Evolutionary conservation across 805 yeast genomes (phyloP).

Genomic region (Suhomyces vadensis): DNA sequence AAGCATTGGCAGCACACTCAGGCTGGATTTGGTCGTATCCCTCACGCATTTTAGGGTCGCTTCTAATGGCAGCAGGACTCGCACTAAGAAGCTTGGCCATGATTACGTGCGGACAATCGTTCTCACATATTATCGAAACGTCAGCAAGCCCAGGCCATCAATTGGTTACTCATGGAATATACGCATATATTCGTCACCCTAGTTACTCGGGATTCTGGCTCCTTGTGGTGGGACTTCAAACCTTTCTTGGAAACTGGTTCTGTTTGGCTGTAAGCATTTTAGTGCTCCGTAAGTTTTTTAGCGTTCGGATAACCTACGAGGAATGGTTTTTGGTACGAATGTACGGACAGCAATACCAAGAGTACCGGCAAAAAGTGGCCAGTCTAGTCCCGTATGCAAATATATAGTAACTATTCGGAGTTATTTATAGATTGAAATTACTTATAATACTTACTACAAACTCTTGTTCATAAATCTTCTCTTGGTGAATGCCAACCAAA

Average conservation of each 20-base stretch:
- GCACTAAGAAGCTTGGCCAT: constrained; percentile 30
- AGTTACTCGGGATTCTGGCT: constrained; percentile 40
- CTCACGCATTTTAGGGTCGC: constrained; percentile 14
- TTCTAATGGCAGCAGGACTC: constrained; percentile 25
- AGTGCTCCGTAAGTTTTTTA: constrained; percentile 28
- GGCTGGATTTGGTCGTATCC: background rate
- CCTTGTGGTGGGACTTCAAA: constrained; percentile 34
- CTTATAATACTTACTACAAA: constrained; percentile 35
- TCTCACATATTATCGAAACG: constrained; percentile 34
- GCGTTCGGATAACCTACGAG: constrained; percentile 33
- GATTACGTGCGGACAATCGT: constrained; percentile 35
- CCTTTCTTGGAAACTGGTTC: constrained; percentile 24
- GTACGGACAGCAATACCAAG: constrained; percentile 30
- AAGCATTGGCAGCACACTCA: constrained; percentile 15
- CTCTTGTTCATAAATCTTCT: constrained; percentile 95
- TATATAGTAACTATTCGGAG: background rate
- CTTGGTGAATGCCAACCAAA: constrained; percentile 94
- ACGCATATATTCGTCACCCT: constrained; percentile 35
- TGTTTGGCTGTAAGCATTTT: constrained; percentile 17
- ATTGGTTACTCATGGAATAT: constrained; percentile 37
- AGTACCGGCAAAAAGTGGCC: constrained; percentile 24
- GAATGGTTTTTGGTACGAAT: constrained; percentile 31
- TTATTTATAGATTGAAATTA: too few species aligned
- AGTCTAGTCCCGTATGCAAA: constrained; percentile 31
- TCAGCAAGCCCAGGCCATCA: constrained; percentile 9